Percentiles rank a stretch among this genome's conserved stretches.
These are phyloP conservation scores for Cladosporium sp. DNA, from an alignment of 2,329 filamentous ascomycete species.

Conservation along the genomic window DNA sequence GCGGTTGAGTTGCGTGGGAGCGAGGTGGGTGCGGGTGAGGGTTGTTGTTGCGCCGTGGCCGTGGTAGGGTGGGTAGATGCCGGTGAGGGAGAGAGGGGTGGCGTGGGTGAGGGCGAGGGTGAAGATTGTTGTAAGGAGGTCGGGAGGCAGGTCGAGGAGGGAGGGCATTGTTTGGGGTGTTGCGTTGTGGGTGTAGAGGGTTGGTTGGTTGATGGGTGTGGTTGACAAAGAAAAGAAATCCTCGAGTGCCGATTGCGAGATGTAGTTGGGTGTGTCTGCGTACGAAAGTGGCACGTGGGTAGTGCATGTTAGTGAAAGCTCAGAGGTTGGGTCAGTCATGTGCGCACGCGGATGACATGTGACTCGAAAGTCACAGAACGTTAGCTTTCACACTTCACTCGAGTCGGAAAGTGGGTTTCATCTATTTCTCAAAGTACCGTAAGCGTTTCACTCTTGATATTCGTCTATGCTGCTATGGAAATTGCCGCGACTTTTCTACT, in stretches of 20 bases:
- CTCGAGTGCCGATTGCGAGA: neutral
- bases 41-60: neutral
- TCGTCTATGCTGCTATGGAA: constrained; percentile 6
- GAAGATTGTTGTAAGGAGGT: neutral
- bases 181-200: neutral
- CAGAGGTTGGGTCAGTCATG: neutral
- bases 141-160: neutral
- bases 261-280: neutral
- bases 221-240: neutral
- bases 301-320: neutral
- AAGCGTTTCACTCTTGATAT: constrained; percentile 19
- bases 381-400: neutral
- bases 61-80: neutral
- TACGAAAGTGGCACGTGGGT: neutral
- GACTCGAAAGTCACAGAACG: neutral
- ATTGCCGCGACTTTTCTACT: neutral
- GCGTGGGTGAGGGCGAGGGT: neutral
- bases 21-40: neutral
- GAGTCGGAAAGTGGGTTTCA: neutral
- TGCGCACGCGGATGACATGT: neutral
- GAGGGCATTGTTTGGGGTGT: neutral
- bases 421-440: neutral
- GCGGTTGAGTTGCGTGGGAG: neutral
- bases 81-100: neutral
- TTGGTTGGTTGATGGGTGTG: neutral